Conservation (phyloP, 169 alveolate species). For the Plasmodium gallinaceum region DNA sequence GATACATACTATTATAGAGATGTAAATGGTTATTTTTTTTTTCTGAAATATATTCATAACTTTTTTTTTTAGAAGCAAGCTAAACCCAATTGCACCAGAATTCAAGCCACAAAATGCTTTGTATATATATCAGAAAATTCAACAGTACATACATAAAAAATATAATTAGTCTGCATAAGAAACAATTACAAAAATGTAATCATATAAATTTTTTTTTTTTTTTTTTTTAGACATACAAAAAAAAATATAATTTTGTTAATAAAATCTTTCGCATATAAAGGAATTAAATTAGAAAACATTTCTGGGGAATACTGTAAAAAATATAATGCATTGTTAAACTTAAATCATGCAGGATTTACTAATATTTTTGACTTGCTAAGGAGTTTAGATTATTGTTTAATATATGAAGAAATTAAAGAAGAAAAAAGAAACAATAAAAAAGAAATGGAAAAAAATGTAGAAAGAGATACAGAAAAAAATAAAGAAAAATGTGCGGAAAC, state of each 20-base stretch:
- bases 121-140: slow-evolving; percentile 52
- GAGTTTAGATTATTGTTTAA: slow-evolving; percentile 40
- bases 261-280: slow-evolving; percentile 66
- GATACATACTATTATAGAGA: not conserved
- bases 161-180: not conserved
- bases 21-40: not conserved
- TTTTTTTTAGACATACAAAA: slow-evolving; percentile 26
- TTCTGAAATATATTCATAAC: not conserved
- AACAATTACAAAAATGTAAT: not conserved
- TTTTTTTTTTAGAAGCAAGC: slow-evolving; percentile 47
- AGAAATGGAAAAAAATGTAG: not conserved
- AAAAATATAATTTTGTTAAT: slow-evolving; percentile 23
- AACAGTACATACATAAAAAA: slow-evolving; percentile 27
- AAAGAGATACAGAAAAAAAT: too few species aligned
- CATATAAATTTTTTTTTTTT: not conserved
- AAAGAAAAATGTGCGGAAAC: not conserved
- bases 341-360: slow-evolving; percentile 56
- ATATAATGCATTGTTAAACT: slow-evolving; percentile 46
- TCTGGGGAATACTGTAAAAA: slow-evolving; percentile 70
- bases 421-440: not conserved
- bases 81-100: slow-evolving; percentile 68
- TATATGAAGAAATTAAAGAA: slow-evolving; percentile 23
- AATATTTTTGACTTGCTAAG: slow-evolving; percentile 38
- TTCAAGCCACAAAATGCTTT: slow-evolving; percentile 65
- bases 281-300: slow-evolving; percentile 46